A percentile compares a stretch with the other conserved stretches of the same genome.
Evolutionary conservation across 2,329 filamentous ascomycete species (phyloP).

Genomic region (Dactylella cylindrospora): DNA sequence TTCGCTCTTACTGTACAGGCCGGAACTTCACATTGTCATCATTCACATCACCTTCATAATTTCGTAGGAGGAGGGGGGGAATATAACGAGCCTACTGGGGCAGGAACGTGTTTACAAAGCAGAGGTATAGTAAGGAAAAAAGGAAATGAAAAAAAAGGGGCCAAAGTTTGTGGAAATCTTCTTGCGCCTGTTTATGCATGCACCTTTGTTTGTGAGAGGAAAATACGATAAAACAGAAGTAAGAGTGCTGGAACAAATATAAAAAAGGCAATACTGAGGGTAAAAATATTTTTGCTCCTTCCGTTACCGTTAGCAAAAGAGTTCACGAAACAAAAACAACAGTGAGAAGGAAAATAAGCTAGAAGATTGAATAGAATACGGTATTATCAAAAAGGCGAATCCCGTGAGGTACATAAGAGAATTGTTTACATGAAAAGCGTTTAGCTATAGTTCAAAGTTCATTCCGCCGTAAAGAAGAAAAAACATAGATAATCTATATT

Average conservation of each 20-base stretch:
- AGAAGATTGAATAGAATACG: neutral
- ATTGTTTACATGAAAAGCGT: conserved; percentile 26
- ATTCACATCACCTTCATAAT: no score
- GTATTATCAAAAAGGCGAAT: conserved; percentile 2
- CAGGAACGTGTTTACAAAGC: no score
- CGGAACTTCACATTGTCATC: no score
- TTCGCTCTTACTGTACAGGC: conserved; percentile 43
- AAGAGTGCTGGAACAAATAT: conserved; percentile 12
- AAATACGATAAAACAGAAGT: conserved; percentile 12
- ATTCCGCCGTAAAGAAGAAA: no score
- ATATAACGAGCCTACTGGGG: no score
- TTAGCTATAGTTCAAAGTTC: conserved; percentile 5
- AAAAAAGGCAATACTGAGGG: conserved; percentile 4
- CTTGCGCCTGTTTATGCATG: conserved; percentile 45
- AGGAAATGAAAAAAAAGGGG: conserved; percentile 9
- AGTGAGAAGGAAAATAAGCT: neutral
- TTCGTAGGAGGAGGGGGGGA: conserved; percentile 5
- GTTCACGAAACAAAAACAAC: neutral
- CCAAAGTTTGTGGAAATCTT: conserved; percentile 40
- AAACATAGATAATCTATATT: conserved; percentile 37
- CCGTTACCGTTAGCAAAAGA: neutral
- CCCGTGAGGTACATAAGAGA: conserved; percentile 18
- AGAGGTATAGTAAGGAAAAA: no score
- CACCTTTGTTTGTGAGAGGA: conserved; percentile 24
- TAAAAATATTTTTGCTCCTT: no score